Base-by-base conservation (phyloP, 345 rosid species). In the Brassica juncea region DNA sequence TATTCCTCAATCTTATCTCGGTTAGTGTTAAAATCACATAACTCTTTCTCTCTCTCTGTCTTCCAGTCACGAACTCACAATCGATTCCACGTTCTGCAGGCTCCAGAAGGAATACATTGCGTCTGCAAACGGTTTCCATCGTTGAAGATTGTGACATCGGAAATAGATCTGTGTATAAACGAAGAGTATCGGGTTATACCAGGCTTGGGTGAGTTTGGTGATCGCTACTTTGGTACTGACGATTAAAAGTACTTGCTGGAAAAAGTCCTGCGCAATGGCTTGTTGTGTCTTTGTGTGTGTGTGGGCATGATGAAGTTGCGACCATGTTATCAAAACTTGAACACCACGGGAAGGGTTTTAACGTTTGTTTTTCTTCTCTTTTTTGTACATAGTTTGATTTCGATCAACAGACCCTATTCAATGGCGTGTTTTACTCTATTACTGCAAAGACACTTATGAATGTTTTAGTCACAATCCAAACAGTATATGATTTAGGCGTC, bases 171-270 rank as follows among this genome's bases (percentile, higher is more conserved):
- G 82, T 83, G 92, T 8, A 77, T 93, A 68, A 93, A 96, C 66
- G 90, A 91, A 75, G 99, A 93, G 73, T 96, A 82, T 78, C 92
- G 97, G 8, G 98, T 96, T 32, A 87, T 96, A 82, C 99, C 99
- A 8, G 99, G 99, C 25, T 75, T 96, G 94, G 99, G 97, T 23
- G 98, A 96, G 89, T 96, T 92, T 70, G 99, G 99, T 1, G 97
- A 96, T 82, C 93, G 97, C 10, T 96, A 96, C 88, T 96, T 96
- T 61, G 98, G 98, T 5, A 96, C 99, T 7, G 98, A 93, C 74
- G 98, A 96, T 78, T 94, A 82, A 84, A 35, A 64, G 42, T 62
- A 9, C 32, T 34, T n/a, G n/a, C n/a, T n/a, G n/a, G n/a, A n/a
- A n/a, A 64, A 15, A 28, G 21, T 10, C 47, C 14, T 0, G 10